Evolutionary conservation across 2,329 filamentous ascomycete genomes (phyloP), one percentile per base, ranked within the genome.

Genomic region (Juglanconis juglandina): DNA sequence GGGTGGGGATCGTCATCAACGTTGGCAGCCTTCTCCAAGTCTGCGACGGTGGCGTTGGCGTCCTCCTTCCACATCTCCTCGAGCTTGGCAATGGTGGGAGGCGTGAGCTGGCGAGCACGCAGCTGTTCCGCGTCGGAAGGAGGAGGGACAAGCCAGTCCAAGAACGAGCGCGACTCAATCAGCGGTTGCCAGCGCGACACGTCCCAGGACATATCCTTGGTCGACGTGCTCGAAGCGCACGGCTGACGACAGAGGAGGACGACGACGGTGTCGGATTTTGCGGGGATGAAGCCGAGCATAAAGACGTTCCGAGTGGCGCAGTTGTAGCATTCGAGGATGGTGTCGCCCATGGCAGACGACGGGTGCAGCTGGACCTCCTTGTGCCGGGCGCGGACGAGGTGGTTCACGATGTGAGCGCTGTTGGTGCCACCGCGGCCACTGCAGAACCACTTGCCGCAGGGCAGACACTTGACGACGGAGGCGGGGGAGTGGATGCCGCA

Each of bases 181-280:
- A 99, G 81, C 11, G 95, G 95, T 73, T 98, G 93, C 95, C 95
- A 99, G 71, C 93, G 87, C 33, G 94, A 96, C 5, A 93, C 96
- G 73, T 99, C 95, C 95, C 95, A 99, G 74, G 95, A 99, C 93
- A 99, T 98, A 70, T 99, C 95, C 77, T 99, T 99, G 66, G 92
- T 94, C 39, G 95, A 98, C 1, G 93, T 90, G 77, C 91, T 94
- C 34, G 95, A 89, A 39, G 94, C 95, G 75, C 95, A 99, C 51
- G 95, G 95, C 75, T 98, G 95, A 63, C 95, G 92, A 74, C 95
- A 99, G 42, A 99, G 84, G 49, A 99, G 86, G 32, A 99, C 95
- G 7, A 99, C 96, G 34, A 99, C 95, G 0, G 95, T 97, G 71
- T 99, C 96, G 10, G 95, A 98, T 73, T 99, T 99, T 59, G 95